Percentiles rank a stretch among this genome's conserved stretches.
Evolutionary conservation across 179 eudicot species (phyloP).

Genomic region (Corrigiola litoralis): DNA sequence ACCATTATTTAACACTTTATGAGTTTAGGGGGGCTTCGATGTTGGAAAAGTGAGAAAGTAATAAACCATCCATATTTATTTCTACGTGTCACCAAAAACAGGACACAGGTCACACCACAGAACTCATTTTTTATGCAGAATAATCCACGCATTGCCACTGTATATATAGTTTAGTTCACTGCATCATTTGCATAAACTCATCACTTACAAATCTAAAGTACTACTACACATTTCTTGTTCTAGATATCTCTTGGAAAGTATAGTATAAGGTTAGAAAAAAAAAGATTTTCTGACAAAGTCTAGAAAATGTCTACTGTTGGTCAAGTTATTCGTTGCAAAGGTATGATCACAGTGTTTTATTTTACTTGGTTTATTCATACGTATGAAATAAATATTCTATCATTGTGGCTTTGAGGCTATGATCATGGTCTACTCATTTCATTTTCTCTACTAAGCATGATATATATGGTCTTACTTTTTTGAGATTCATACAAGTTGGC

Average conservation of each 20-base stretch:
- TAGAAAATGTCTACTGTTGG: conserved; percentile 54
- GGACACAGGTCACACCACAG: too few species aligned
- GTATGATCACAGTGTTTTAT: conserved; percentile 19
- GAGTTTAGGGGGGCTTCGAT: too few species aligned
- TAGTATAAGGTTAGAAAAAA: neutral
- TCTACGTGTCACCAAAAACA: neutral
- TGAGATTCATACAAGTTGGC: too few species aligned
- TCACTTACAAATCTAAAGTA: too few species aligned
- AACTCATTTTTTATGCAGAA: too few species aligned
- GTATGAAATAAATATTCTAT: neutral
- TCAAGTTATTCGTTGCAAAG: conserved; percentile 73
- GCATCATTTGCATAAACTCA: too few species aligned
- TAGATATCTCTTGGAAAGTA: neutral
- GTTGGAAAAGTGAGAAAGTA: neutral
- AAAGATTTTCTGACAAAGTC: neutral
- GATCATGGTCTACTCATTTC: too few species aligned
- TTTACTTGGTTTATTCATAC: neutral
- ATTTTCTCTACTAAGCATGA: too few species aligned
- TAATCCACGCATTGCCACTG: too few species aligned
- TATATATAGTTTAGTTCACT: too few species aligned
- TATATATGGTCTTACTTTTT: too few species aligned
- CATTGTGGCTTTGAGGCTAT: too few species aligned
- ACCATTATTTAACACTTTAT: neutral
- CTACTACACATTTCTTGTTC: neutral
- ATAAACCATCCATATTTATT: neutral